These are phyloP conservation scores for Dictyostelium firmibasis DNA, from an alignment of 78 protist genomes.

Conservation along the genomic window DNA sequence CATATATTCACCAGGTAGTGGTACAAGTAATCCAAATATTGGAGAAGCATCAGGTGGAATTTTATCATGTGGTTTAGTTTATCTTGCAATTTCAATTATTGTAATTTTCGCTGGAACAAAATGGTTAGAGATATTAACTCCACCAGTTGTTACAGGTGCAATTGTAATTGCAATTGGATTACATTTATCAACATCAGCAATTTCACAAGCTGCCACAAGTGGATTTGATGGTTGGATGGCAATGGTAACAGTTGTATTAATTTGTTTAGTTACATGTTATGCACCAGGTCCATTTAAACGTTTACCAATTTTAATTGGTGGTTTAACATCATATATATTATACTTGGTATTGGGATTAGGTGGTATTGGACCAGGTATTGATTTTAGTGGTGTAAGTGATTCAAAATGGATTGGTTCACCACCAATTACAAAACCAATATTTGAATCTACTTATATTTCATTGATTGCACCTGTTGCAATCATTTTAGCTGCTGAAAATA, in stretches of 20 bases:
- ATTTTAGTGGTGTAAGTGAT: background rate
- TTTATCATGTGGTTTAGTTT: background rate
- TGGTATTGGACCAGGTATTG: constrained; percentile 34
- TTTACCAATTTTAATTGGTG: constrained; percentile 37
- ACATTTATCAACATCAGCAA: background rate
- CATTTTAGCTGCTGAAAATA: constrained; percentile 34
- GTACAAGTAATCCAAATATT: background rate
- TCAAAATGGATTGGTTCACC: constrained; percentile 11
- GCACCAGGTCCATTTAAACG: constrained; percentile 39
- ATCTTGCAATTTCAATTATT: background rate
- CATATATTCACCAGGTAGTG: background rate
- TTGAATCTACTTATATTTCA: background rate
- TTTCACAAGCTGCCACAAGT: background rate
- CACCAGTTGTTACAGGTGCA: constrained; percentile 40
- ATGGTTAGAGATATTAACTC: constrained; percentile 19
- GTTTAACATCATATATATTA: background rate
- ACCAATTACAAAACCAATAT: background rate
- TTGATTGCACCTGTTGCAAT: constrained; percentile 46
- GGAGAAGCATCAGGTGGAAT: constrained; percentile 16
- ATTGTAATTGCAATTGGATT: constrained; percentile 17
- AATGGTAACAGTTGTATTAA: background rate
- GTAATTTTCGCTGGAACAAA: background rate
- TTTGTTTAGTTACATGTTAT: background rate
- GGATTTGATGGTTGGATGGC: constrained; percentile 38
- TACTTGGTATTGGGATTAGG: background rate